Evolutionary conservation across 345 rosid species (phyloP), one percentile per base, ranked within the genome.

Genomic region (Camelina hispida): DNA sequence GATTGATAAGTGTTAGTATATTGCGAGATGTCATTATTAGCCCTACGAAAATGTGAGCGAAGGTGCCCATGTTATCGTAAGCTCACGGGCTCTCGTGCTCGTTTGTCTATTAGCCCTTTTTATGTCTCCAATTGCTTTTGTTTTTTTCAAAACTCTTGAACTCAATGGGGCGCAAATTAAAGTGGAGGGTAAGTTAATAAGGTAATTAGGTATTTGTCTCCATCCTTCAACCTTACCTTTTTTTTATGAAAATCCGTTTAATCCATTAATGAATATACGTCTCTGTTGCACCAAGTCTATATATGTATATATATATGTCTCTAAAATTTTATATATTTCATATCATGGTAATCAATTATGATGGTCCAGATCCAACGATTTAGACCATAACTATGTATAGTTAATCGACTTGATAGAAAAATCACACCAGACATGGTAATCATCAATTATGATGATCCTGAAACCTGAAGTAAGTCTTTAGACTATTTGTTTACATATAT

Each of bases 61-160:
- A 75, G 18, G 53, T 42, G 72, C 69, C 73, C 73, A 75, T 68
- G 79, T 68, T 60, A 68, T 30, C 30, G 35, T 75, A 60, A 68
- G 44, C 73, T 60, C 62, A 75, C 60, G 62, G 68, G 69, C 62
- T 75, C 62, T 75, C 72, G 42, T 66, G 60, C 78, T 66, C 6
- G 43, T 74, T 68, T 68, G 56, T 75, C 68, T 17, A 51, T 60
- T 57, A 40, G 15, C 17, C 46, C 7, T 67, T 67, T 67, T 66
- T 23, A 46, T 50, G 22, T 22, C 66, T n/a, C 58, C 51, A 57
- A 34, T 5, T 55, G 44, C 78, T 47, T 74, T 1, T 73, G n/a
- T 60, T 68, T 74, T 34, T 65, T 60, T 68, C 74, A 75, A 75
- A 68, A 40, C 69, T 75, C 43, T 42, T 15, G 11, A 30, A 68